Evolutionary conservation across 805 yeast species (phyloP).

Genomic region (Kurtzmaniella fragi): DNA sequence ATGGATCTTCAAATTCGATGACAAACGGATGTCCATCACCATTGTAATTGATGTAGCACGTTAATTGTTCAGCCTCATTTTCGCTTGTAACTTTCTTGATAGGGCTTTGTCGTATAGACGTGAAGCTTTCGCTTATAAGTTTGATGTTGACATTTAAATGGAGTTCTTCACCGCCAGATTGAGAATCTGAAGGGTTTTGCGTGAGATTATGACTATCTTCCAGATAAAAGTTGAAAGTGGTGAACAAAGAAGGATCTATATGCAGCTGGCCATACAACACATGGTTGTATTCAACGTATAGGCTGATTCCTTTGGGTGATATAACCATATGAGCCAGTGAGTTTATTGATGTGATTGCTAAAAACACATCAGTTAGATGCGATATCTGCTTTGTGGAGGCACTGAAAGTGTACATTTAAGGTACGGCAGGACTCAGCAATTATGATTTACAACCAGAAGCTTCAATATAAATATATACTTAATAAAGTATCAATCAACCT

Average conservation of each 20-base stretch:
- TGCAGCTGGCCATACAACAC: slow-evolving; percentile 28
- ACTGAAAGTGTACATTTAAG: slow-evolving; percentile 14
- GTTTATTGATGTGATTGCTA: slow-evolving; percentile 25
- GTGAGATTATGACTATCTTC: slow-evolving; percentile 7
- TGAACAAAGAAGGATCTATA: slow-evolving; percentile 34
- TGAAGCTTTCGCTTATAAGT: slow-evolving; percentile 31
- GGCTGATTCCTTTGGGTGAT: slow-evolving; percentile 24
- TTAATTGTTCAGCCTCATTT: slow-evolving; percentile 13
- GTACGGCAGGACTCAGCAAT: not conserved
- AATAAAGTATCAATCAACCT: too few species aligned
- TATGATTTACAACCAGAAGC: too few species aligned
- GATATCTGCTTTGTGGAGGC: slow-evolving; percentile 34
- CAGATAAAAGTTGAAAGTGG: slow-evolving; percentile 18
- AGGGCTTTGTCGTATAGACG: slow-evolving; percentile 15
- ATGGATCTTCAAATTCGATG: slow-evolving; percentile 36
- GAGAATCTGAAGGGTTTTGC: slow-evolving; percentile 1
- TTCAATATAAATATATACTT: too few species aligned
- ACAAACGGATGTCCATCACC: slow-evolving; percentile 37
- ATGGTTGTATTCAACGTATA: slow-evolving; percentile 34
- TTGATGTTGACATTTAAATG: slow-evolving; percentile 33
- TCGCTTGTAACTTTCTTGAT: not conserved
- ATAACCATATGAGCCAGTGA: slow-evolving; percentile 32
- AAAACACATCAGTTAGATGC: slow-evolving; percentile 34
- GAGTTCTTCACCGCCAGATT: slow-evolving; percentile 8
- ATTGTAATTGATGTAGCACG: slow-evolving; percentile 31